phyloP scores from a whole-genome alignment of 768 basidiomycete genomes.

The Paxillus involutus region DNA sequence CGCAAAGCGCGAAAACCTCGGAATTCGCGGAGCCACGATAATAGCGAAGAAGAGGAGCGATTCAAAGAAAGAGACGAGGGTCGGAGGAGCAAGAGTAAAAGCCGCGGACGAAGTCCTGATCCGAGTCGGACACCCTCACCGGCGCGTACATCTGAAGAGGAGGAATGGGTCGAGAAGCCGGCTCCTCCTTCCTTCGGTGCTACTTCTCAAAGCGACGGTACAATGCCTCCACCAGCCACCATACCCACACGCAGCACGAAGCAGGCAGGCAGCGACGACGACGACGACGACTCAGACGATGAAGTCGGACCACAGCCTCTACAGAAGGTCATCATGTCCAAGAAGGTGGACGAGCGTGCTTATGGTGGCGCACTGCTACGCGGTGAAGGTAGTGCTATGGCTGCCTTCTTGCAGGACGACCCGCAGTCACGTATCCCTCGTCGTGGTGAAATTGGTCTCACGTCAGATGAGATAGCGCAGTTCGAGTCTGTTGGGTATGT shows the following conservation, averaged over 20 bases:
- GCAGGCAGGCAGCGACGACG: constrained; percentile 32
- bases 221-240: constrained; percentile 23
- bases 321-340: constrained; percentile 39
- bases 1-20: constrained; percentile 37
- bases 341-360: constrained; percentile 74
- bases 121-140: constrained; percentile 33
- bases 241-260: constrained; percentile 15
- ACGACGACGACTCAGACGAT: constrained; percentile 58
- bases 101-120: constrained; percentile 33
- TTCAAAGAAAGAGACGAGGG: constrained; percentile 20
- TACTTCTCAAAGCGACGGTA: constrained; percentile 16
- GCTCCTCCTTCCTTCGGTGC: constrained; percentile 28
- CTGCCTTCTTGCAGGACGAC: constrained; percentile 88
- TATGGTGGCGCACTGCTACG: constrained; percentile 89
- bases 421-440: constrained; percentile 89
- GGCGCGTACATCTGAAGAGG: constrained; percentile 37
- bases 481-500: constrained; percentile 94
- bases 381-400: constrained; percentile 98
- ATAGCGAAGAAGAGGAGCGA: constrained; percentile 36
- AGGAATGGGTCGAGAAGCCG: constrained; percentile 71
- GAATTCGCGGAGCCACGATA: constrained; percentile 35
- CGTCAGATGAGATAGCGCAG: constrained; percentile 80
- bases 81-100: constrained; percentile 32
- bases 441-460: constrained; percentile 96
- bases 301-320: constrained; percentile 83